Conservation (phyloP, 495 filamentous ascomycete species). For the Talaromyces proteolyticus region DNA sequence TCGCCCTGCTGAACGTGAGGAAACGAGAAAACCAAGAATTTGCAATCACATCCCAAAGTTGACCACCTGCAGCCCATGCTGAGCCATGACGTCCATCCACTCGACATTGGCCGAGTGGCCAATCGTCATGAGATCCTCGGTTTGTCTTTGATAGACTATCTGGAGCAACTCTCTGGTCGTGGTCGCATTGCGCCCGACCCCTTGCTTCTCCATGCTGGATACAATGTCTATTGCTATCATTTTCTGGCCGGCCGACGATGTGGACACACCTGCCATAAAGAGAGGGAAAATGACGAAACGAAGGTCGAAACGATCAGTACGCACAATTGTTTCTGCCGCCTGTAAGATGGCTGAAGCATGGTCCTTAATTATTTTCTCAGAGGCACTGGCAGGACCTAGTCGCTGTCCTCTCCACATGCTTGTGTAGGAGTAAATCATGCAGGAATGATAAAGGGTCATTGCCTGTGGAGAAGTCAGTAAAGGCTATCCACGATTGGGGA, state of each 20-base stretch:
- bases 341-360: constrained; percentile 40
- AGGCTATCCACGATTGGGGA: constrained; percentile 6
- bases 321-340: constrained; percentile 27
- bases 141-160: constrained; percentile 44
- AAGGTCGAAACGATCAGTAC: constrained; percentile 25
- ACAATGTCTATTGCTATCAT: constrained; percentile 45
- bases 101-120: constrained; percentile 34
- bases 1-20: too few species aligned
- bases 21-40: neutral
- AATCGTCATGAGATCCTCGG: constrained; percentile 25
- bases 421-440: constrained; percentile 43
- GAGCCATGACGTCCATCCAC: constrained; percentile 40
- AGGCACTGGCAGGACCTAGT: constrained; percentile 19
- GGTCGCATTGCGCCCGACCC: constrained; percentile 42
- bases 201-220: constrained; percentile 40
- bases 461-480: constrained; percentile 18
- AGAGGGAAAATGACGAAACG: constrained; percentile 50
- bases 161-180: constrained; percentile 44
- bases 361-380: constrained; percentile 34
- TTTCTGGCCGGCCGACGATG: constrained; percentile 35
- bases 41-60: constrained; percentile 33
- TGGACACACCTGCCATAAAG: constrained; percentile 48
- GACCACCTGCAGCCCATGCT: constrained; percentile 35
- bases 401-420: constrained; percentile 46
- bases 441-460: constrained; percentile 41